Conservation (phyloP, 2,329 filamentous ascomycete species). For the Ophiostoma triangulosporum region DNA sequence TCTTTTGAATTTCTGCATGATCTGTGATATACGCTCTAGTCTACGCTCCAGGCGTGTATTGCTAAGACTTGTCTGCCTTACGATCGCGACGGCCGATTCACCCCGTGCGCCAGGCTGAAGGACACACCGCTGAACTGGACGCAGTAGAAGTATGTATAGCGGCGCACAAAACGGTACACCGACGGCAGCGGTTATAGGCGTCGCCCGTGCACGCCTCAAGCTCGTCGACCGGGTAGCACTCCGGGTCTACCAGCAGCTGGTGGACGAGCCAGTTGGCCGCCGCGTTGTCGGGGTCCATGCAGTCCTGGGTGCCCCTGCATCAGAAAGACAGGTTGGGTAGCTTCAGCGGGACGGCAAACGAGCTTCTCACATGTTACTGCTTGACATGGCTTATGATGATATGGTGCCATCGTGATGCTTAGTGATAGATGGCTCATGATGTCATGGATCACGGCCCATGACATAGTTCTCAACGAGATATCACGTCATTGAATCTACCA, state of each 20-base stretch:
- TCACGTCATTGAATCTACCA: too few relatives aligned
- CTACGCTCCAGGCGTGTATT: background rate
- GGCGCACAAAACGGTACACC: background rate
- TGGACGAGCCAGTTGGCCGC: conserved; percentile 1
- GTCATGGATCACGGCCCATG: too few relatives aligned
- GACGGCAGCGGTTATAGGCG: conserved; percentile 1
- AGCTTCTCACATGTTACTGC: too few relatives aligned
- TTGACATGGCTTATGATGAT: too few relatives aligned
- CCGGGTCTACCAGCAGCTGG: conserved; percentile 2
- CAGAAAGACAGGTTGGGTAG: conserved; percentile 7
- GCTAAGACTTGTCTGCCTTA: background rate
- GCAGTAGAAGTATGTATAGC: background rate
- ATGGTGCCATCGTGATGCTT: too few relatives aligned
- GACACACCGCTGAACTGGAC: background rate
- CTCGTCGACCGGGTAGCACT: background rate
- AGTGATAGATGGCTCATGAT: too few relatives aligned
- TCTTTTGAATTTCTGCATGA: too few relatives aligned
- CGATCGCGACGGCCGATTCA: background rate
- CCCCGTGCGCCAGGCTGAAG: background rate
- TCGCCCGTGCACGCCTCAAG: background rate
- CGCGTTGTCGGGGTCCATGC: background rate
- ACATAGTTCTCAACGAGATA: too few relatives aligned
- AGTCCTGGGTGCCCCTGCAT: background rate
- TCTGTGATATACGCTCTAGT: too few relatives aligned
- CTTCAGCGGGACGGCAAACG: background rate